Percentiles rank a stretch among this genome's conserved stretches.
Evolutionary conservation across 495 filamentous ascomycete genomes (phyloP).

Genomic region (Chaetomium cochliodes): DNA sequence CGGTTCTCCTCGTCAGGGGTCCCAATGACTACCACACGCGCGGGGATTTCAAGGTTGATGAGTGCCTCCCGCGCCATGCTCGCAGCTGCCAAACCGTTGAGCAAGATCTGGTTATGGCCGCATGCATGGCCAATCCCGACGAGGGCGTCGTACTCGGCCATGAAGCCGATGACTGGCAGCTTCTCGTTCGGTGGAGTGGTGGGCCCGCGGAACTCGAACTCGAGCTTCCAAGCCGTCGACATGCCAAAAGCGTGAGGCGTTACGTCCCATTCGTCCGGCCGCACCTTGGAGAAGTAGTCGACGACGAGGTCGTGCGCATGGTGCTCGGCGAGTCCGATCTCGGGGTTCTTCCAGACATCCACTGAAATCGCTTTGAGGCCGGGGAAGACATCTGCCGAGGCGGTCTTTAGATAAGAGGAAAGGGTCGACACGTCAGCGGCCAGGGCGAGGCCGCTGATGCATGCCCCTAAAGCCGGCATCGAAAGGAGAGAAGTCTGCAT

Average conservation of each 20-base stretch:
- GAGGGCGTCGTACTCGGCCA: slow-evolving; percentile 1
- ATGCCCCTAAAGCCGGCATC: not conserved
- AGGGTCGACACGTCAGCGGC: not conserved
- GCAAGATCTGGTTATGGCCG: not conserved
- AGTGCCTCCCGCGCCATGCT: slow-evolving; percentile 2
- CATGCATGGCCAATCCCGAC: slow-evolving; percentile 1
- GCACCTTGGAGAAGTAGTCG: not conserved
- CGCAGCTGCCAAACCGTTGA: slow-evolving; percentile 1
- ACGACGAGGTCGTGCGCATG: slow-evolving; percentile 3
- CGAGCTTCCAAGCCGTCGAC: not conserved
- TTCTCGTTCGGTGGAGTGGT: not conserved
- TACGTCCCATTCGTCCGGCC: not conserved
- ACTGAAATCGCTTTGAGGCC: not conserved
- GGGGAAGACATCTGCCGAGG: not conserved
- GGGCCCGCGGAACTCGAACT: not conserved
- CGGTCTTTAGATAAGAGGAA: not conserved
- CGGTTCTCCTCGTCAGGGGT: not conserved
- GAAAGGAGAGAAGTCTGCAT: not conserved
- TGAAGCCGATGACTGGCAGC: slow-evolving; percentile 1
- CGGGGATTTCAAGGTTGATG: not conserved
- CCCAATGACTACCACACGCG: not conserved
- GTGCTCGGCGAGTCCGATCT: not conserved
- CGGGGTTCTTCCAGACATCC: slow-evolving; percentile 1
- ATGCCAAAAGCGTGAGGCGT: not conserved
- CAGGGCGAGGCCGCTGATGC: not conserved